phyloP scores from a whole-genome alignment of 352 stramenopile genomes.

The Globisporangium parvum region DNA sequence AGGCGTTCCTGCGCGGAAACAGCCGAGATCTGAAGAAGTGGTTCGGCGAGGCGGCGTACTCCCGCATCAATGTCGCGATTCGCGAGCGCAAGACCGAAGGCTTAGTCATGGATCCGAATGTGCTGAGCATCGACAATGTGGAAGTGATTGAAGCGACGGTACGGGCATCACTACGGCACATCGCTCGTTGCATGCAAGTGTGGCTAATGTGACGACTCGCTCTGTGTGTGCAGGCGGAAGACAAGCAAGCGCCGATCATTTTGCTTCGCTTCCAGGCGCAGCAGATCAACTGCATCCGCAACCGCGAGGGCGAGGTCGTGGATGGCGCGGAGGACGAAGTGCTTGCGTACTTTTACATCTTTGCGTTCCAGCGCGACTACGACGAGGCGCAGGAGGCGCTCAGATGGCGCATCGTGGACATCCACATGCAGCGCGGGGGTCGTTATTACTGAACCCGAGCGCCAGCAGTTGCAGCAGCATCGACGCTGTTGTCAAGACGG shows the following conservation, averaged over 20 bases:
- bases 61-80: slow-evolving; percentile 92
- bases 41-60: slow-evolving; percentile 94
- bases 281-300: slow-evolving; percentile 99
- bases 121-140: slow-evolving; percentile 95
- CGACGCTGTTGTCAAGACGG: neutral
- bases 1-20: slow-evolving; percentile 93
- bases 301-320: slow-evolving; percentile 95
- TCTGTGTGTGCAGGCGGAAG: slow-evolving; percentile 51
- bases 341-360: slow-evolving; percentile 96
- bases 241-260: slow-evolving; percentile 93
- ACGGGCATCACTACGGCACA: slow-evolving; percentile 8
- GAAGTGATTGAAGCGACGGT: slow-evolving; percentile 94
- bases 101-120: slow-evolving; percentile 91
- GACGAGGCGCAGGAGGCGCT: slow-evolving; percentile 89
- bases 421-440: slow-evolving; percentile 79
- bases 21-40: slow-evolving; percentile 95
- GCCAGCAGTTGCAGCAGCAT: neutral
- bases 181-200: neutral
- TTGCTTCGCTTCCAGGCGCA: slow-evolving; percentile 97
- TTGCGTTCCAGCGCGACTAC: slow-evolving; percentile 97
- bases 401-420: slow-evolving; percentile 83
- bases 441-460: slow-evolving; percentile 64
- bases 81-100: slow-evolving; percentile 92
- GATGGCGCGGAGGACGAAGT: slow-evolving; percentile 97
- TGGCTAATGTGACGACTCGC: neutral